These are phyloP conservation scores for Flaveria sonorensis DNA, from an alignment of 129 eudicot genomes.

Conservation along the genomic window DNA sequence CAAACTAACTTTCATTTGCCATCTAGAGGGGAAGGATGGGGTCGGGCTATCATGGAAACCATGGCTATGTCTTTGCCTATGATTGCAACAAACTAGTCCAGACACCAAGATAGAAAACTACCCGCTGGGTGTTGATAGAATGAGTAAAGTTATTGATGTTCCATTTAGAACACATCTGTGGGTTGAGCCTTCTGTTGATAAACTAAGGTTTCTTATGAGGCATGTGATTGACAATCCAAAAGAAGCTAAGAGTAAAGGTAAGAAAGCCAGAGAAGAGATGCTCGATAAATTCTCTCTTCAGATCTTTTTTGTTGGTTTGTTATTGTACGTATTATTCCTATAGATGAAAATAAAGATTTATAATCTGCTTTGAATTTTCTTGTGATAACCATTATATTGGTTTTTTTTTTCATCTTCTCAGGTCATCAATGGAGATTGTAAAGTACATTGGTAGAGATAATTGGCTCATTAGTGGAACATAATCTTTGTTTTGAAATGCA, in stretches of 20 bases:
- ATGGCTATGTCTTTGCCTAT: slow-evolving; percentile 88
- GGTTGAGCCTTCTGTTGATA: slow-evolving; percentile 80
- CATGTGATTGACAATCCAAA: slow-evolving; percentile 57
- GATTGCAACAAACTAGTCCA: slow-evolving; percentile 82
- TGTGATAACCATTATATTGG: slow-evolving; percentile 4
- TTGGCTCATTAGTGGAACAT: slow-evolving; percentile 14
- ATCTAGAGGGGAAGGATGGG: slow-evolving; percentile 95
- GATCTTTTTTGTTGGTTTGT: background rate
- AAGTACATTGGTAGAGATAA: slow-evolving; percentile 16
- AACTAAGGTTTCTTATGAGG: slow-evolving; percentile 59
- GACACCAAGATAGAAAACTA: slow-evolving; percentile 69
- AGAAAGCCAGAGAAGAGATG: slow-evolving; percentile 72
- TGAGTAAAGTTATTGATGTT: slow-evolving; percentile 76
- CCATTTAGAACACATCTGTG: slow-evolving; percentile 79
- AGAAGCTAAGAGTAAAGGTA: slow-evolving; percentile 67
- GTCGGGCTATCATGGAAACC: slow-evolving; percentile 79
- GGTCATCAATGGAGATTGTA: slow-evolving; percentile 5
- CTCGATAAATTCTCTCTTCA: slow-evolving; percentile 46
- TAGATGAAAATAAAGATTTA: slow-evolving; percentile 8
- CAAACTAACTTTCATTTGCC: no score
- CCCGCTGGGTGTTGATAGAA: slow-evolving; percentile 57
- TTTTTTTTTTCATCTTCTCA: background rate
- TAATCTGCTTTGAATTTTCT: background rate
- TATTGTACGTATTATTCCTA: background rate
- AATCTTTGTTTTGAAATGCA: background rate